Conservation (phyloP, 2,329 filamentous ascomycete genomes). For the Karstenula rhodostoma region DNA sequence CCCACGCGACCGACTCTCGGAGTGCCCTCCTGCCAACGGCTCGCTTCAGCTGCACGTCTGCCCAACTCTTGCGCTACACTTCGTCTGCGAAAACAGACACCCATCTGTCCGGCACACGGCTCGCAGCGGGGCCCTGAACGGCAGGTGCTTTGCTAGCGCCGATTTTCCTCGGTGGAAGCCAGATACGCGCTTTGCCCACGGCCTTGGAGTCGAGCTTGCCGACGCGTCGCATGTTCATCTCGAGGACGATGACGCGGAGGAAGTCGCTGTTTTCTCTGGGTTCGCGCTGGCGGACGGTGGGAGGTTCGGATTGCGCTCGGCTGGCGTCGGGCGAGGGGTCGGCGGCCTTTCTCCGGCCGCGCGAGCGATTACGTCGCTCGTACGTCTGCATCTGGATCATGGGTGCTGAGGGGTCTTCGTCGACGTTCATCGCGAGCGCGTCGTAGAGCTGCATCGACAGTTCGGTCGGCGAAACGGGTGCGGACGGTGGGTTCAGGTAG, state of each 20-base stretch:
- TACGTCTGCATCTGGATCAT: constrained; percentile 72
- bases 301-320: constrained; percentile 50
- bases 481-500: constrained; percentile 66
- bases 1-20: constrained; percentile 4
- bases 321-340: constrained; percentile 56
- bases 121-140: constrained; percentile 25
- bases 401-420: constrained; percentile 54
- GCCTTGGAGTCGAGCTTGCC: constrained; percentile 67
- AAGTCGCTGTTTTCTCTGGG: constrained; percentile 71
- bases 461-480: constrained; percentile 47
- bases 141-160: constrained; percentile 37
- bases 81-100: constrained; percentile 35
- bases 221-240: constrained; percentile 72
- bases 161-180: constrained; percentile 64
- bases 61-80: constrained; percentile 27
- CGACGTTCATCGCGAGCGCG: constrained; percentile 43
- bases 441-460: constrained; percentile 52
- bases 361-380: constrained; percentile 49
- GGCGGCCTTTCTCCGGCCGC: constrained; percentile 31
- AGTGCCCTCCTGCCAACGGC: background rate
- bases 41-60: constrained; percentile 24
- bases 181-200: constrained; percentile 65
- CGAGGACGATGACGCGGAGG: constrained; percentile 68
- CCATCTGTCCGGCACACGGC: constrained; percentile 49
- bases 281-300: constrained; percentile 65